phyloP scores from a whole-genome alignment of 768 basidiomycete species.

The Tricholoma flavovirens region DNA sequence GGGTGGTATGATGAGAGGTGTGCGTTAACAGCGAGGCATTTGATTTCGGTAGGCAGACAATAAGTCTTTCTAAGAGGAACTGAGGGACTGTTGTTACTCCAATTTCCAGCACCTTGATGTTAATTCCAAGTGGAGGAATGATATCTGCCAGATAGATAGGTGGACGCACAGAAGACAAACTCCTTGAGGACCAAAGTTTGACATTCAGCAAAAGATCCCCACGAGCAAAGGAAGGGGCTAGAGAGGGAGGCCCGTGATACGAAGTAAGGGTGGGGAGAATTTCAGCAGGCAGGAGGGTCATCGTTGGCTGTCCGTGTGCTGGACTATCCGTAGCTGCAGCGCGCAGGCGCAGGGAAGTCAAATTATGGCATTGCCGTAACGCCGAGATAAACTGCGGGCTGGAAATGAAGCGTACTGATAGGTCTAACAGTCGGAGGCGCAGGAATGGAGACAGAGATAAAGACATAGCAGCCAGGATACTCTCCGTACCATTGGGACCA shows the following conservation, averaged over 20 bases:
- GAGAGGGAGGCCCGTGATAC: conserved; percentile 16
- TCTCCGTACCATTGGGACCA: conserved; percentile 15
- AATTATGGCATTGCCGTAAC: conserved; percentile 10
- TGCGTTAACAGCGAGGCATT: conserved; percentile 14
- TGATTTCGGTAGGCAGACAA: conserved; percentile 10
- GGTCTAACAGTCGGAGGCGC: conserved; percentile 10
- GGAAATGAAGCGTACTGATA: conserved; percentile 12
- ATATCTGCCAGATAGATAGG: conserved; percentile 9
- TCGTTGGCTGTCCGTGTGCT: background rate
- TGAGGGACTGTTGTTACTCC: conserved; percentile 12
- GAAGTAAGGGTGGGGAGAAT: conserved; percentile 10
- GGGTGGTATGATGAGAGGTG: conserved; percentile 18
- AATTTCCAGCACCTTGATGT: conserved; percentile 10
- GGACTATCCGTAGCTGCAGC: conserved; percentile 9
- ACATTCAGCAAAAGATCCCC: conserved; percentile 9
- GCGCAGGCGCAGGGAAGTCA: conserved; percentile 14
- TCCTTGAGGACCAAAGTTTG: conserved; percentile 17
- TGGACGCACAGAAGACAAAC: conserved; percentile 9
- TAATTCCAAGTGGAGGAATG: conserved; percentile 10
- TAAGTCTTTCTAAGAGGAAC: conserved; percentile 11
- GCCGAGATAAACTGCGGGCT: conserved; percentile 12
- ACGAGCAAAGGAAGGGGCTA: conserved; percentile 9
- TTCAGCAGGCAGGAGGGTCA: conserved; percentile 6
- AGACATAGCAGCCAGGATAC: conserved; percentile 9
- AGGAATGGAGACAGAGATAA: conserved; percentile 3